Evolutionary conservation across 495 filamentous ascomycete genomes (phyloP), one percentile per base, ranked within the genome.

Genomic region (Tuber microsphaerosporum): DNA sequence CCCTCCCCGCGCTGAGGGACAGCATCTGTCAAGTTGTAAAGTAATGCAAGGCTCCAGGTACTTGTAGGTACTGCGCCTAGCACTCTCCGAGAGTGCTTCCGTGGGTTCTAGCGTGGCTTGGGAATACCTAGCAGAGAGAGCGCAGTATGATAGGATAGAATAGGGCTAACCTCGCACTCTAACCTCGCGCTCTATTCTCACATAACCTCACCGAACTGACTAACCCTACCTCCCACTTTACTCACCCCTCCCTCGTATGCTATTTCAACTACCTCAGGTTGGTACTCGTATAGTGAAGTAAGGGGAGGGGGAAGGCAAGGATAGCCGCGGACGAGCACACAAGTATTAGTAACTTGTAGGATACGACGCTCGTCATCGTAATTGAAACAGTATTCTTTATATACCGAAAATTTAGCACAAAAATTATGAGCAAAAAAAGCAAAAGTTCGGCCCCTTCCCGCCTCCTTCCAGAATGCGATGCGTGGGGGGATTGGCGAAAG

Each of bases 391-490:
- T 34, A 34, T 26, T 65, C 26, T 65, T 65, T 65, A 65, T 34
- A 65, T 65, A 31, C 56, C 14, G 3, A 17, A 14, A 0, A 12
- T 65, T 65, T 26, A 34, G 26, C 16, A 34, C 0, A 65, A 26
- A 17, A 34, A 65, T 34, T 65, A 17, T 34, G 1, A 65, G 26
- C 56, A 65, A 34, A 34, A 65, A 65, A 65, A 31, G 8, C 1
- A 65, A 65, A 65, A 34, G 34, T 1, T 17, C 12, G 17, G 31
- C 34, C 26, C 14, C 56, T 19, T 34, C 56, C 56, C 56, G 56
- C 26, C n/a, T 65, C 56, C 56, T 65, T 65, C 56, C 56, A 65
- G 56, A 65, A 65, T 31, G 56, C 56, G 56, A 65, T 31, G 56
- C 56, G 56, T 65, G 56, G 56, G 56, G 56, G 56, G 26, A 17